Evolutionary conservation across 2,329 filamentous ascomycete species (phyloP).

Genomic region (Pestalotiopsis sp.): DNA sequence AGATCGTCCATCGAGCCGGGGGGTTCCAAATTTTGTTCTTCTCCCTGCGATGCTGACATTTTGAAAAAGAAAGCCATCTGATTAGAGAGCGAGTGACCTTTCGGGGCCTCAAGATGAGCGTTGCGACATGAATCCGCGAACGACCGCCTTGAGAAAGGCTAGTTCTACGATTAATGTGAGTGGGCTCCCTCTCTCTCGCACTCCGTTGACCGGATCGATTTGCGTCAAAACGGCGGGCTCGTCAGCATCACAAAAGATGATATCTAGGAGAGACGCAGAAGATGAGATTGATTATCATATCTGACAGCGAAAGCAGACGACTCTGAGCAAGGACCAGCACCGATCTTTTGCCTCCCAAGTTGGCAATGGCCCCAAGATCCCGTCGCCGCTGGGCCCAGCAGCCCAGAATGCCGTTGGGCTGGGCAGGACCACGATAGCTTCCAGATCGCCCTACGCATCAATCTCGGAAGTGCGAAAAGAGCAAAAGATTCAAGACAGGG

Average conservation of each 20-base stretch:
- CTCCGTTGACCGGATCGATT: not conserved
- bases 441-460: slow-evolving; percentile 38
- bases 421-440: slow-evolving; percentile 26
- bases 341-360: slow-evolving; percentile 20
- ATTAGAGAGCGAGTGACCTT: slow-evolving; percentile 1
- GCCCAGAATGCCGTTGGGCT: slow-evolving; percentile 24
- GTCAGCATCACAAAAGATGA: not conserved
- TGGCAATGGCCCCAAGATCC: slow-evolving; percentile 24
- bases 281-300: not conserved
- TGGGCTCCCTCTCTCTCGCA: slow-evolving; percentile 15
- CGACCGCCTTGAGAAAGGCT: slow-evolving; percentile 42
- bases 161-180: slow-evolving; percentile 37
- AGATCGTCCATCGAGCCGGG: not conserved
- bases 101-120: slow-evolving; percentile 20
- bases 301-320: slow-evolving; percentile 21
- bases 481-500: slow-evolving; percentile 50
- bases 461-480: slow-evolving; percentile 48
- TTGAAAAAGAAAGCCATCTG: not conserved
- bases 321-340: slow-evolving; percentile 25
- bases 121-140: slow-evolving; percentile 42
- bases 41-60: not conserved
- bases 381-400: slow-evolving; percentile 24
- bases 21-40: not conserved
- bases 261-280: not conserved
- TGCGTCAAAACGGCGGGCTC: not conserved